Evolutionary conservation across 257 asterid genomes (phyloP).

Genomic region (Leonotis leonurus): DNA sequence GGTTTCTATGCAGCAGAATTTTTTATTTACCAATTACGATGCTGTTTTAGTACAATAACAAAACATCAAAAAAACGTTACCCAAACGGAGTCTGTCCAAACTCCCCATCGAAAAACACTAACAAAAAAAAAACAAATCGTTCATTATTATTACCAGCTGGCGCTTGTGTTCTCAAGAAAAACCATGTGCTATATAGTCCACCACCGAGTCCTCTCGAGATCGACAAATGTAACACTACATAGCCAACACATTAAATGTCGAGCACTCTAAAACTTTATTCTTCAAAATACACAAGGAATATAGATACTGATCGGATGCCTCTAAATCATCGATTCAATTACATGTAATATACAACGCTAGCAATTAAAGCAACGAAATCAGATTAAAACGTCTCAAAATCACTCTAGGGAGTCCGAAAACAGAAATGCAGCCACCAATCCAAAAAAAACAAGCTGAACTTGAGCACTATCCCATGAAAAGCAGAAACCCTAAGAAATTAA

Average conservation of each 20-base stretch:
- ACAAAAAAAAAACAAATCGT: background rate
- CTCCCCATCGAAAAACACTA: background rate
- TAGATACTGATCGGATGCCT: background rate
- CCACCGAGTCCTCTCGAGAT: background rate
- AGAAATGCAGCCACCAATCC: slow-evolving; percentile 14
- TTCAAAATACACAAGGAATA: background rate
- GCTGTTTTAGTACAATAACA: background rate
- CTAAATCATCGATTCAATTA: background rate
- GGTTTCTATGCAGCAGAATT: too few relatives aligned
- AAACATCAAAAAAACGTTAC: background rate
- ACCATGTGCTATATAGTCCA: background rate
- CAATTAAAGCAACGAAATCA: background rate
- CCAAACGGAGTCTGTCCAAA: background rate
- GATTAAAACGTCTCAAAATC: background rate
- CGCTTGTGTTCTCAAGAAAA: background rate
- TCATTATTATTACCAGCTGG: background rate
- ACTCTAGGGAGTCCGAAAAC: background rate
- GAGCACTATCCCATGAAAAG: background rate
- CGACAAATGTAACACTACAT: background rate
- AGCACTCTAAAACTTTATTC: background rate
- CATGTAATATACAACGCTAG: too few relatives aligned
- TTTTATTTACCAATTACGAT: too few relatives aligned
- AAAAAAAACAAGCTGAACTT: too few relatives aligned
- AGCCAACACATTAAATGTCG: background rate
- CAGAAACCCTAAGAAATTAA: slow-evolving; percentile 22